A percentile compares a stretch with the other conserved stretches of the same genome.
These are phyloP conservation scores for Cyphellophora attinorum DNA, from an alignment of 2,329 filamentous ascomycete species.

Conservation along the genomic window DNA sequence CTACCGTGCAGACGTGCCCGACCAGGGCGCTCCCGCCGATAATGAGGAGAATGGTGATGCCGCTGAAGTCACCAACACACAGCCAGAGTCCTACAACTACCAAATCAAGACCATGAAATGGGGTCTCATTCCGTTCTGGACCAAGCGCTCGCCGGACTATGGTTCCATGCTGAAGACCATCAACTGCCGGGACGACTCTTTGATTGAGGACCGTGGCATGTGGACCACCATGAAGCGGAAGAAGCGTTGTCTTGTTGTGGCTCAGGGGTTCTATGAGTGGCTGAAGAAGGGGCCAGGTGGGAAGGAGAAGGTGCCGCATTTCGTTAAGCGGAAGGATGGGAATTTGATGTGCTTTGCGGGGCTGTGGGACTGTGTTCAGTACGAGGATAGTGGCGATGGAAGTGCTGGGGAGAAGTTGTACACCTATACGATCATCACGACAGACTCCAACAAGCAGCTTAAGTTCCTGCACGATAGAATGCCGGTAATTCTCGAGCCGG, in stretches of 20 bases:
- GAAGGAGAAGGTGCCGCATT: conserved; percentile 79
- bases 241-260: conserved; percentile 79
- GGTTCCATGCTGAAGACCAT: conserved; percentile 75
- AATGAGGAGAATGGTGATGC: conserved; percentile 14
- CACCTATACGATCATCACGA: conserved; percentile 92
- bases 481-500: conserved; percentile 81
- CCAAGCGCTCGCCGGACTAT: conserved; percentile 72
- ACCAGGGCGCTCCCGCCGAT: conserved; percentile 41
- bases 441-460: conserved; percentile 70
- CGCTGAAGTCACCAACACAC: conserved; percentile 5
- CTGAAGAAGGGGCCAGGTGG: conserved; percentile 61
- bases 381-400: conserved; percentile 58
- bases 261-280: conserved; percentile 96
- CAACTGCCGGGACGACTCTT: conserved; percentile 86
- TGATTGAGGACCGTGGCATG: conserved; percentile 67
- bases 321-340: conserved; percentile 70
- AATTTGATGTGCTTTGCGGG: conserved; percentile 82
- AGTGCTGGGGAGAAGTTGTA: conserved; percentile 63
- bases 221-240: conserved; percentile 85
- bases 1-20: conserved; percentile 65
- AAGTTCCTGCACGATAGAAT: conserved; percentile 88
- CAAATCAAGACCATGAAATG: conserved; percentile 92
- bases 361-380: conserved; percentile 79
- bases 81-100: conserved; percentile 46
- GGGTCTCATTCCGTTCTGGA: conserved; percentile 92